Base-by-base conservation (phyloP, 2,329 filamentous ascomycete species). In the Lasiodiplodia sp. region DNA sequence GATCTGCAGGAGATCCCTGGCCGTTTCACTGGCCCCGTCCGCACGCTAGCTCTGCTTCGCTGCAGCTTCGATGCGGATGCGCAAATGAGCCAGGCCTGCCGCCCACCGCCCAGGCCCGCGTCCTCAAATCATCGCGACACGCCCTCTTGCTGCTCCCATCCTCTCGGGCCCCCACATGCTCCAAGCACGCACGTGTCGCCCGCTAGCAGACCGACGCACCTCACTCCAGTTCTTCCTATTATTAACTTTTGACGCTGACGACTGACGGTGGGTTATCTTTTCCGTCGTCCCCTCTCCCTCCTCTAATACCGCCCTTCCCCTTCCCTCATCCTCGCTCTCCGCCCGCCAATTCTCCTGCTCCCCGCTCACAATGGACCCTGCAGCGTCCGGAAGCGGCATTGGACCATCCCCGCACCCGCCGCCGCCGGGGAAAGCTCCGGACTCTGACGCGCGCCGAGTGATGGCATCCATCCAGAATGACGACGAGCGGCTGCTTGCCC, bases 401-500 rank as follows among this genome's bases (percentile, higher is more conserved):
- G 10, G n/a, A 18, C 53, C 52, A 4, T n/a, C 25, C 18, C 40
- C 38, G 37, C 51, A 47, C 18, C 25, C 21, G 4, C 18, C 60
- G 37, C 25, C 21, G 4, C 18, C 60, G 37, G 31, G 28, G 21
- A 64, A 64, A 34, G 44, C 60, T n/a, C 60, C 60, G 37, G 18
- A 31, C 28, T 21, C 58, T 25, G 49, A 40, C 18, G 37, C 38
- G 3, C 66, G 37, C 18, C 31, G 14, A 31, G 47, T 56, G 25
- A 84, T 85, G 84, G 82, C 83, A 65, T 83, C 80, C n/a, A 85
- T 87, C 69, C 77, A 83, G 47, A 83, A 90, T 72, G 86, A 88
- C 64, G 88, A 90, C 70, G 88, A 89, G 75, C 83, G 85, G 47
- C 77, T 89, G 34, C 80, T 90, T 23, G 86, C 86, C 68, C 84